phyloP scores from a whole-genome alignment of 257 asterid genomes.

The Solanum ossicruentum region DNA sequence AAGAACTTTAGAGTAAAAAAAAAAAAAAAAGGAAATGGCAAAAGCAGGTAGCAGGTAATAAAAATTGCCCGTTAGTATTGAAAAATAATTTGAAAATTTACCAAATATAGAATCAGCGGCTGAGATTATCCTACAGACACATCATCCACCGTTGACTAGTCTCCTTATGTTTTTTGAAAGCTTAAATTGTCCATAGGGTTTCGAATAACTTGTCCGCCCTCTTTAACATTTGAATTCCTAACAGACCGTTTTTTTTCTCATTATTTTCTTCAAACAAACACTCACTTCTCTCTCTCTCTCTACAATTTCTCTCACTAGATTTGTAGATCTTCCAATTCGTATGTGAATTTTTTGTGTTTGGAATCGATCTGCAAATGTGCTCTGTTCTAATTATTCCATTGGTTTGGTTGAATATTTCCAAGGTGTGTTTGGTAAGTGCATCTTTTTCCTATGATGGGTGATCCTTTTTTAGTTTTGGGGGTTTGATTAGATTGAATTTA shows the following conservation, averaged over 20 bases:
- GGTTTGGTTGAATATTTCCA: conserved; percentile 1
- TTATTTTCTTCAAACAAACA: background rate
- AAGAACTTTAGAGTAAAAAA: background rate
- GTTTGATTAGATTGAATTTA: background rate
- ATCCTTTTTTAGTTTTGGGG: background rate
- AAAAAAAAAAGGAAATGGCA: background rate
- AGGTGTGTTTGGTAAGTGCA: conserved; percentile 6
- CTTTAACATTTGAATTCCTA: background rate
- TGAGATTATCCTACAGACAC: background rate
- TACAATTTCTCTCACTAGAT: background rate
- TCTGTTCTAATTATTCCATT: conserved; percentile 4
- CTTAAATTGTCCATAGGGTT: background rate
- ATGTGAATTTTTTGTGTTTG: background rate
- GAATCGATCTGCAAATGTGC: conserved; percentile 23
- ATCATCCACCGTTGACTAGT: background rate
- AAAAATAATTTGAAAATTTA: background rate
- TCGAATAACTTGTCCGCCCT: background rate
- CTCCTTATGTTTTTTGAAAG: background rate
- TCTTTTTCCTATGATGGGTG: background rate
- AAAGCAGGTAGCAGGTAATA: background rate
- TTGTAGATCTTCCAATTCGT: background rate
- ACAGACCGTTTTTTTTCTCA: background rate
- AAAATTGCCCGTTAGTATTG: background rate
- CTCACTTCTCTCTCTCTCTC: background rate
- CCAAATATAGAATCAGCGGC: background rate